Evolutionary conservation across 441 rosid genomes (phyloP), one percentile per base, ranked within the genome.

Genomic region (Dalechampia spathulata): DNA sequence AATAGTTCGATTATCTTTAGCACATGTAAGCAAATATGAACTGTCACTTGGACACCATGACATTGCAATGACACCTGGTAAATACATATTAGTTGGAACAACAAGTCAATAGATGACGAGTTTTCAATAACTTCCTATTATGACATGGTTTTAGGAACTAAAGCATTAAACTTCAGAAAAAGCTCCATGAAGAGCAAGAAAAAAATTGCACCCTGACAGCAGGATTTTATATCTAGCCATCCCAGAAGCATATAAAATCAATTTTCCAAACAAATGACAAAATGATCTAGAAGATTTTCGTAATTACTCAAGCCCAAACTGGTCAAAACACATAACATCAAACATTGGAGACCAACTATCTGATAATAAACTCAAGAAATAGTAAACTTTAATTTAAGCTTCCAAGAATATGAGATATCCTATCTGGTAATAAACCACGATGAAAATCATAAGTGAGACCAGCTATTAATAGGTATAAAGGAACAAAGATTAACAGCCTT

Each of bases 61-160:
- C 99, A 94, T 94, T 57, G 96, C 99, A 79, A 90, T 88, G 44
- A 94, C 98, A 74, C 99, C 99, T 94, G 82, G 47, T 21, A 62
- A 23, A 55, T 53, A 49, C 66, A 3, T 12, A 68, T 20, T 19
- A 43, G 39, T 9, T 25, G 64, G 58, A 32, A 58, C 45, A 59
- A 37, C 64, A 62, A 48, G 19, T 41, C 20, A 25, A 52, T 3
- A 71, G 41, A 61, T 60, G 49, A 61, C 19, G 52, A 21, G 51
- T 46, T 50, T 14, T 25, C 49, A 64, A 52, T 61, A 52, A 34
- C n/a, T 8, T 36, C 58, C 27, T 17, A 39, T 6, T 15, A 30
- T 12, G 6, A 15, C 11, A 39, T 36, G 47, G 25, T 26, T 44
- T 17, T 20, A 22, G 6, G 22, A 37, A 45, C 17, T 23, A 20